Percentiles rank a stretch among this genome's conserved stretches.
phyloP scores from a whole-genome alignment of 2,329 filamentous ascomycete species.

The Nigrospora osmanthi region DNA sequence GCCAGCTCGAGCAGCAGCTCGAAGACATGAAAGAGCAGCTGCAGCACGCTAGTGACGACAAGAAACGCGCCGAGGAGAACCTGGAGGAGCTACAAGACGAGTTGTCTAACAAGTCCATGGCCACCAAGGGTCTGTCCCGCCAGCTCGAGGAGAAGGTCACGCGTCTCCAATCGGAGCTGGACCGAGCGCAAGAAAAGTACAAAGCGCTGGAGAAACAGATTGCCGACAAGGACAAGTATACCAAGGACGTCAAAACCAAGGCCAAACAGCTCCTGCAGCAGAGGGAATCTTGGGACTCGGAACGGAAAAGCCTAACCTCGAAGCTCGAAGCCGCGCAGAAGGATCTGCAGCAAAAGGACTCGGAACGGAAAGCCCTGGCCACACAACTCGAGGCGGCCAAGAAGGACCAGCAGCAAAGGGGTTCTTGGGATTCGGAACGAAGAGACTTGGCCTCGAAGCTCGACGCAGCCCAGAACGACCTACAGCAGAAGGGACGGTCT shows the following conservation, averaged over 20 bases:
- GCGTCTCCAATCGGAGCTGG: constrained; percentile 60
- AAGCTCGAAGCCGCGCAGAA: constrained; percentile 49
- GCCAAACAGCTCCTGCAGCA: constrained; percentile 35
- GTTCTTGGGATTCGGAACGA: constrained; percentile 25
- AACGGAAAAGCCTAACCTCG: constrained; percentile 33
- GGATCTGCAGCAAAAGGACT: constrained; percentile 45
- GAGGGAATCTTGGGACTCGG: constrained; percentile 28
- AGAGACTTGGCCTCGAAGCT: constrained; percentile 39
- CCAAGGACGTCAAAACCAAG: constrained; percentile 33
- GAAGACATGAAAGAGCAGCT: constrained; percentile 47
- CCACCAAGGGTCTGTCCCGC: constrained; percentile 64
- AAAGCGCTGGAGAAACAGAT: constrained; percentile 44
- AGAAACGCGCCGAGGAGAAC: constrained; percentile 49
- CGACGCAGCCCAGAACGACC: constrained; percentile 48
- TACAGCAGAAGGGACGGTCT: no score
- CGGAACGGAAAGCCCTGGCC: constrained; percentile 31
- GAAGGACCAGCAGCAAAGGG: constrained; percentile 37
- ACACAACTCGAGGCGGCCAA: constrained; percentile 47
- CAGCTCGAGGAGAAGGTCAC: constrained; percentile 66
- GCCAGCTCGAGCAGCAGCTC: constrained; percentile 44
- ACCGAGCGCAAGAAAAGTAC: constrained; percentile 40
- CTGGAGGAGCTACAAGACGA: constrained; percentile 66
- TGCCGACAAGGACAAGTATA: constrained; percentile 36
- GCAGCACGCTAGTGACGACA: constrained; percentile 44
- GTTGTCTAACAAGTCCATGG: constrained; percentile 71